These are phyloP conservation scores for Salix koriyanagi DNA, from an alignment of 345 rosid species.

Conservation along the genomic window DNA sequence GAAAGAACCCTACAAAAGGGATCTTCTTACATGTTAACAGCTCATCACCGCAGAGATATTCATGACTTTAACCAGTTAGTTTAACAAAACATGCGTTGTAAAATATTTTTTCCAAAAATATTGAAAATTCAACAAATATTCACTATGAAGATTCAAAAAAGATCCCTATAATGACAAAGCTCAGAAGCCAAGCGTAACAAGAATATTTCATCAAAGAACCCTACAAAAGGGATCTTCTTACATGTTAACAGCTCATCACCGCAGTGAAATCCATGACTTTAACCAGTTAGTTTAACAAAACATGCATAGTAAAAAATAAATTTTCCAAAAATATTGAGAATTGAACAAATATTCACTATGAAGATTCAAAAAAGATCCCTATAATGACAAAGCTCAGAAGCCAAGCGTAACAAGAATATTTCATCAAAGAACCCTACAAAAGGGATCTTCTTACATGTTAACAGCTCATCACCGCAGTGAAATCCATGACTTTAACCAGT, in stretches of 20 bases:
- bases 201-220: constrained; percentile 44
- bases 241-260: constrained; percentile 54
- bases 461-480: constrained; percentile 37
- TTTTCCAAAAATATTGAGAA: too few species aligned
- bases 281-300: neutral
- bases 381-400: constrained; percentile 40
- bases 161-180: neutral
- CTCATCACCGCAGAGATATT: constrained; percentile 39
- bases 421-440: constrained; percentile 35
- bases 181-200: constrained; percentile 26
- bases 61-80: neutral
- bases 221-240: constrained; percentile 32
- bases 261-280: constrained; percentile 3
- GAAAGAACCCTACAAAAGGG: constrained; percentile 33
- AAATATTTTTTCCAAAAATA: too few species aligned
- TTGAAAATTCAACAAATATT: too few species aligned
- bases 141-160: too few species aligned
- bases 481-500: neutral
- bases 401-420: constrained; percentile 47
- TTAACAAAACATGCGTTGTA: too few species aligned
- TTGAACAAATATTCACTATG: too few species aligned
- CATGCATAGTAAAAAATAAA: too few species aligned
- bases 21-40: constrained; percentile 47
- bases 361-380: too few species aligned
- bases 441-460: constrained; percentile 42